A percentile compares a stretch with the other conserved stretches of the same genome.
Evolutionary conservation across 2,329 filamentous ascomycete species (phyloP).

Genomic region (Dothistroma septosporum): DNA sequence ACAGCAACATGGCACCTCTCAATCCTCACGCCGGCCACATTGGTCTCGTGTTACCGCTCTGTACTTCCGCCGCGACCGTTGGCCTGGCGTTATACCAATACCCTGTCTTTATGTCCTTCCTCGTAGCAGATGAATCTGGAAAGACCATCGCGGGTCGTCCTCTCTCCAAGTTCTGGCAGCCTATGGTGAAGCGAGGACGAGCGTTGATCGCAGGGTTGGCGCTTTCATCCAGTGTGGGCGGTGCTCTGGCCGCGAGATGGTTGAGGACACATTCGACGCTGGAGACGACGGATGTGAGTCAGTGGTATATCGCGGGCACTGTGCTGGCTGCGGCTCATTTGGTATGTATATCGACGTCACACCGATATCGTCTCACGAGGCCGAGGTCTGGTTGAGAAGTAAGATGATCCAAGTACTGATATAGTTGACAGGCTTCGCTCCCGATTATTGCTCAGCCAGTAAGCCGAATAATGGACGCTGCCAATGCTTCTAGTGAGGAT

Average conservation of each 20-base stretch:
- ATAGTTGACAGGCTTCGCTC: constrained; percentile 16
- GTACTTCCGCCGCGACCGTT: constrained; percentile 30
- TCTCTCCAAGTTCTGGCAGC: constrained; percentile 27
- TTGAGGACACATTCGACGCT: constrained; percentile 25
- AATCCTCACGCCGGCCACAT: constrained; percentile 25
- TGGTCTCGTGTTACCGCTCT: constrained; percentile 30
- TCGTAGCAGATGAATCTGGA: constrained; percentile 12
- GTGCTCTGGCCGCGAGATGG: constrained; percentile 25
- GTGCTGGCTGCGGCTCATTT: constrained; percentile 27
- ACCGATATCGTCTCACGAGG: background rate
- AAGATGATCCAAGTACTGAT: background rate
- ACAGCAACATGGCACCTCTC: constrained; percentile 24
- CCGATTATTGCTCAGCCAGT: constrained; percentile 24
- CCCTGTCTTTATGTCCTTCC: constrained; percentile 28
- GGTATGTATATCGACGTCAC: background rate
- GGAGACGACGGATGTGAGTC: constrained; percentile 27
- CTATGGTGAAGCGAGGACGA: constrained; percentile 24
- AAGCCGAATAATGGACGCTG: constrained; percentile 20
- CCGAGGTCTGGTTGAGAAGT: background rate
- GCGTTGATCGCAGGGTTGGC: constrained; percentile 20
- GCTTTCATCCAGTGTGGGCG: constrained; percentile 20
- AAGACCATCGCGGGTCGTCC: constrained; percentile 24
- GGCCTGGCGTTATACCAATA: constrained; percentile 30
- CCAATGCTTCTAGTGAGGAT: constrained; percentile 12
- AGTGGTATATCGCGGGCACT: constrained; percentile 30